These are phyloP conservation scores for Eucalyptus pumila DNA, from an alignment of 345 rosid species.

Conservation along the genomic window DNA sequence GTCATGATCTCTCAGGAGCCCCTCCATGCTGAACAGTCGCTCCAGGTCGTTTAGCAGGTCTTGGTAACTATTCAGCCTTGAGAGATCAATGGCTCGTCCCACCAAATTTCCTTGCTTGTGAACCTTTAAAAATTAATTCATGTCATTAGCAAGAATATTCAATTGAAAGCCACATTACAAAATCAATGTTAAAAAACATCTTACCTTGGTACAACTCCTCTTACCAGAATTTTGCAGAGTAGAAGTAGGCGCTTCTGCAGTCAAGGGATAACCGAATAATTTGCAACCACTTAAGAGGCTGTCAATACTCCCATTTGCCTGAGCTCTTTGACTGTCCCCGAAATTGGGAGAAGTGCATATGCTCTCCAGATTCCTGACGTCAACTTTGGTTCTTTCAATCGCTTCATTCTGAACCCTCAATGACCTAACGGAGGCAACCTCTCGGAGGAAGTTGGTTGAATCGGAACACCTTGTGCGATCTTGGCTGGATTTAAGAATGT, in stretches of 20 bases:
- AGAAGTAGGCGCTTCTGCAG: slow-evolving; percentile 32
- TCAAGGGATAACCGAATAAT: slow-evolving; percentile 75
- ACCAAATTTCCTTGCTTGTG: slow-evolving; percentile 94
- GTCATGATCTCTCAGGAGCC: slow-evolving; percentile 54
- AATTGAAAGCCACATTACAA: not conserved
- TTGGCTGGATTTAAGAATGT: slow-evolving; percentile 11
- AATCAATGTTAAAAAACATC: not conserved
- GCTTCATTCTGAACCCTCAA: slow-evolving; percentile 9
- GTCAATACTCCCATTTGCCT: slow-evolving; percentile 17
- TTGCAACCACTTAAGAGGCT: slow-evolving; percentile 48
- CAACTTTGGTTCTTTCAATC: slow-evolving; percentile 14
- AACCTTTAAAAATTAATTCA: slow-evolving; percentile 35
- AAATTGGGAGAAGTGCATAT: slow-evolving; percentile 20
- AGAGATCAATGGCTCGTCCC: slow-evolving; percentile 88
- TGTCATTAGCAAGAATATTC: not conserved
- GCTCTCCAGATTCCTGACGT: slow-evolving; percentile 20
- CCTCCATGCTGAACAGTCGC: slow-evolving; percentile 73
- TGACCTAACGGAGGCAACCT: slow-evolving; percentile 14
- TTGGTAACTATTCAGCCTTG: slow-evolving; percentile 48
- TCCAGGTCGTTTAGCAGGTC: slow-evolving; percentile 76
- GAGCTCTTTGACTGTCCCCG: slow-evolving; percentile 17
- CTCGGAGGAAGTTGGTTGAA: slow-evolving; percentile 16
- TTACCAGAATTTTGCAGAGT: slow-evolving; percentile 57
- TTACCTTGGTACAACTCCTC: slow-evolving; percentile 91
- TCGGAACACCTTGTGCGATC: slow-evolving; percentile 15